Evolutionary conservation across 1,139 yeast genomes (phyloP).

Genomic region (Tardiomyces blankii): DNA sequence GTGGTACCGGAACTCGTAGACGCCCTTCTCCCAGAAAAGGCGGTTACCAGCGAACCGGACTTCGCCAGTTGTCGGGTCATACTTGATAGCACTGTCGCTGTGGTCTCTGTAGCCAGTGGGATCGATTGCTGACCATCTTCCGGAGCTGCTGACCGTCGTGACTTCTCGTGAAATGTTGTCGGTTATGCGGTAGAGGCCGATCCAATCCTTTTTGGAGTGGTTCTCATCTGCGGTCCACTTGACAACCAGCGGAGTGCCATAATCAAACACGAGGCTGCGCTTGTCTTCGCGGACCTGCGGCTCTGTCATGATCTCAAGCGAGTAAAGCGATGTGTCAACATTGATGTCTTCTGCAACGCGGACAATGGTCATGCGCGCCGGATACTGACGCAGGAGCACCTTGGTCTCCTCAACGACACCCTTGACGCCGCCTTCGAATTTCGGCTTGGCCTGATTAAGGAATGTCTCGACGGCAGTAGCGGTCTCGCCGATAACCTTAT

Average conservation of each 20-base stretch:
- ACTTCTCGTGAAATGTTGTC: conserved; percentile 50
- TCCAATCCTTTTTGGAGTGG: conserved; percentile 51
- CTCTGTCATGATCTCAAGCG: conserved; percentile 9
- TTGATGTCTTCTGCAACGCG: conserved; percentile 21
- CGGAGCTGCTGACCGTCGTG: conserved; percentile 54
- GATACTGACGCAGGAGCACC: conserved; percentile 24
- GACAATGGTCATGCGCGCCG: conserved; percentile 26
- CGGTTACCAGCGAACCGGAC: conserved; percentile 40
- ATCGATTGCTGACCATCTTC: conserved; percentile 57
- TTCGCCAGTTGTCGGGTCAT: conserved; percentile 34
- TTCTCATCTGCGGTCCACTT: conserved; percentile 45
- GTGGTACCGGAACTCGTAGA: conserved; percentile 71
- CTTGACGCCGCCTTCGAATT: conserved; percentile 11
- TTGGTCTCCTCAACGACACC: conserved; percentile 23
- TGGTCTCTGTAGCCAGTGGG: conserved; percentile 22
- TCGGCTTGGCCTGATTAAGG: conserved; percentile 21
- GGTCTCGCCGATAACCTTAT: conserved; percentile 27
- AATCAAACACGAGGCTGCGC: conserved; percentile 7
- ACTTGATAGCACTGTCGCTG: conserved; percentile 12
- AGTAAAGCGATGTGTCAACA: conserved; percentile 17
- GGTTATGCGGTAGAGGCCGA: conserved; percentile 60
- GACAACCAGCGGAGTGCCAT: conserved; percentile 43
- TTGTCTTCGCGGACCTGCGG: neutral
- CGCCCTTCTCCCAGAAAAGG: conserved; percentile 59
- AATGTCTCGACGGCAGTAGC: conserved; percentile 25